Evolutionary conservation across 108 stramenopile genomes (phyloP).

Genomic region (Cafeteria roenbergensis): DNA sequence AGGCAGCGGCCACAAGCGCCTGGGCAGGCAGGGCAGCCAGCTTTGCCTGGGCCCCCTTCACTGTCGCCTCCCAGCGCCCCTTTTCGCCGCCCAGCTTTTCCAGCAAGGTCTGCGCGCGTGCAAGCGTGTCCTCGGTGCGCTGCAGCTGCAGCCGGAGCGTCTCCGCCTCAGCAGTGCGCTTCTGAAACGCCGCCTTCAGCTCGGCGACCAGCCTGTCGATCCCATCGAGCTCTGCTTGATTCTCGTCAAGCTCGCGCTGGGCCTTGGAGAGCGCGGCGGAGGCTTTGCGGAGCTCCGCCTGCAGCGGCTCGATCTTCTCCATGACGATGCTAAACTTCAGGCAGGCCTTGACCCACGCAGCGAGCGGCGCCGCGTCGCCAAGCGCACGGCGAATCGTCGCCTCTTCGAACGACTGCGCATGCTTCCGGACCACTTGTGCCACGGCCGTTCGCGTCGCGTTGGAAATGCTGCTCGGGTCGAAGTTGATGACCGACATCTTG

Average conservation of each 20-base stretch:
- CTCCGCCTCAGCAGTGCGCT: conserved; percentile 43
- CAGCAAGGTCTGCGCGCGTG: conserved; percentile 35
- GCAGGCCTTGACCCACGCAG: conserved; percentile 52
- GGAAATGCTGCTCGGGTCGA: conserved; percentile 39
- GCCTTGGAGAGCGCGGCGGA: conserved; percentile 26
- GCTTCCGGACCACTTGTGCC: conserved; percentile 31
- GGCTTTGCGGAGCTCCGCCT: conserved; percentile 35
- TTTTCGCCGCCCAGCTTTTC: conserved; percentile 46
- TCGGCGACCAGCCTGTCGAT: conserved; percentile 35
- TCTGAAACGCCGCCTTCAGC: conserved; percentile 35
- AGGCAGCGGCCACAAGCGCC: conserved; percentile 41
- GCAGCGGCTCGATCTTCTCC: conserved; percentile 44
- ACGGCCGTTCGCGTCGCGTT: conserved; percentile 37
- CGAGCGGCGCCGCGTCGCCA: conserved; percentile 47
- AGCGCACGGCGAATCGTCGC: conserved; percentile 40
- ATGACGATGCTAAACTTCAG: conserved; percentile 42
- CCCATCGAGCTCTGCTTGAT: conserved; percentile 40
- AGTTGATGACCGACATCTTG: conserved; percentile 49
- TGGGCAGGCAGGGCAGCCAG: conserved; percentile 30
- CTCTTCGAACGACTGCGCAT: conserved; percentile 37
- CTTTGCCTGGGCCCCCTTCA: conserved; percentile 21
- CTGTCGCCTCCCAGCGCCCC: conserved; percentile 25
- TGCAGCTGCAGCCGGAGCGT: conserved; percentile 28
- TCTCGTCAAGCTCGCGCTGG: conserved; percentile 24
- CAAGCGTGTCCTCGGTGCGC: conserved; percentile 37